Percentiles rank a stretch among this genome's conserved stretches.
phyloP scores from a whole-genome alignment of 345 rosid species.

The Eucalyptus pauciflora region DNA sequence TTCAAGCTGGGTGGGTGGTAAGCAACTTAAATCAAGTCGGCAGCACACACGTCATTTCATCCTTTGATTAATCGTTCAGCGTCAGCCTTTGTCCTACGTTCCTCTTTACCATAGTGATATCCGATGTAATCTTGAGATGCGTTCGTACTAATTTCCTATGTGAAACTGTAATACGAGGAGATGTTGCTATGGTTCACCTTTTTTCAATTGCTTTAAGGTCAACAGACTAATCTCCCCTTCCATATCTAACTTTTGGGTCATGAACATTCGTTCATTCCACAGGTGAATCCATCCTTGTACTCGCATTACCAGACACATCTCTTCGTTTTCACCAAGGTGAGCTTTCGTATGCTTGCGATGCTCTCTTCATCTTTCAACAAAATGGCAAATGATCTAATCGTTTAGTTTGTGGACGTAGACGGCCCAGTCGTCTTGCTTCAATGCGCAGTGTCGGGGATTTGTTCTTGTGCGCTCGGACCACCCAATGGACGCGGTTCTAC shows the following conservation, averaged over 20 bases:
- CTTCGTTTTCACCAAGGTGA: neutral
- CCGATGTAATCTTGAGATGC: neutral
- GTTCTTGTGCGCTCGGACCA: neutral
- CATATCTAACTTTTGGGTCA: neutral
- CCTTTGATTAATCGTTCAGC: neutral
- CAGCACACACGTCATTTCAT: neutral
- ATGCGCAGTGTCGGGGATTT: neutral
- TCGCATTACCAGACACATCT: neutral
- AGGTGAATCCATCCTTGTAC: neutral
- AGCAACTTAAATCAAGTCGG: neutral
- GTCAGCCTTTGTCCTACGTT: neutral
- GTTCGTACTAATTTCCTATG: neutral
- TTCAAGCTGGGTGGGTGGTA: constrained; percentile 1
- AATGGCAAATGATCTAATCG: neutral
- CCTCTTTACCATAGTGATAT: neutral
- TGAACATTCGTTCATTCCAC: neutral
- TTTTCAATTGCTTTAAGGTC: neutral
- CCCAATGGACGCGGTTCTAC: neutral
- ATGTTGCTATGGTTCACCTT: neutral
- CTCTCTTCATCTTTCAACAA: neutral
- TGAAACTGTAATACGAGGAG: neutral
- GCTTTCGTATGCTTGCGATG: neutral
- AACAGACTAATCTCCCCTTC: too few species aligned
- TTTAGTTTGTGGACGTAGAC: neutral
- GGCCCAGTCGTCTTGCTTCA: neutral